phyloP scores from a whole-genome alignment of 371 early-diverging fungal genomes.

The Rhizopus microsporus region DNA sequence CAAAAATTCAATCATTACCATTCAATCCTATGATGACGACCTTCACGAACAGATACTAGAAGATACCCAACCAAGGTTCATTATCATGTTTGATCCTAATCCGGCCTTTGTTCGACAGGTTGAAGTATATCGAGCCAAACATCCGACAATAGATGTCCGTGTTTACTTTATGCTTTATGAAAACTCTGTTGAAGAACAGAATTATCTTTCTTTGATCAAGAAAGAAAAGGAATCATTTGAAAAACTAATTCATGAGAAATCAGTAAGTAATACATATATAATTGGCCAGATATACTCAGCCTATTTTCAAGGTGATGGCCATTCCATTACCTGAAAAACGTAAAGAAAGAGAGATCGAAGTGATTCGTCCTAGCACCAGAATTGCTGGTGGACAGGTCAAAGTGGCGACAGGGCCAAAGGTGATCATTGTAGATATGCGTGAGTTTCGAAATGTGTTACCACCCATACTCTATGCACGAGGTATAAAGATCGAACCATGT shows the following conservation, averaged over 20 bases:
- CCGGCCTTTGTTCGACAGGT: constrained; percentile 84
- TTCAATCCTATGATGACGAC: constrained; percentile 67
- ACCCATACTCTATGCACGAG: constrained; percentile 79
- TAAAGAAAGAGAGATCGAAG: constrained; percentile 44
- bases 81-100: constrained; percentile 91
- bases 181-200: constrained; percentile 95
- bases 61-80: constrained; percentile 72
- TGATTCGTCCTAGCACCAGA: constrained; percentile 57
- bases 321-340: constrained; percentile 64
- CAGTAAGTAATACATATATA: constrained; percentile 46
- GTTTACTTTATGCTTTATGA: constrained; percentile 94
- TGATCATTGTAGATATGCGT: constrained; percentile 90
- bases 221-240: constrained; percentile 96
- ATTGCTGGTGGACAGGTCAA: constrained; percentile 58
- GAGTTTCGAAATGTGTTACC: constrained; percentile 96
- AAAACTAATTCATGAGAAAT: constrained; percentile 87
- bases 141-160: constrained; percentile 59
- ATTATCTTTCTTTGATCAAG: constrained; percentile 80
- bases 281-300: background rate
- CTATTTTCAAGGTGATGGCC: constrained; percentile 58
- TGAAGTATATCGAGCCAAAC: constrained; percentile 77
- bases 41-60: constrained; percentile 59
- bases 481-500: constrained; percentile 77
- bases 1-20: constrained; percentile 41
- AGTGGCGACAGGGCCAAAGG: constrained; percentile 18